These are phyloP conservation scores for Acanthamoeba castellanii DNA, from an alignment of 208 protist species.

Conservation along the genomic window DNA sequence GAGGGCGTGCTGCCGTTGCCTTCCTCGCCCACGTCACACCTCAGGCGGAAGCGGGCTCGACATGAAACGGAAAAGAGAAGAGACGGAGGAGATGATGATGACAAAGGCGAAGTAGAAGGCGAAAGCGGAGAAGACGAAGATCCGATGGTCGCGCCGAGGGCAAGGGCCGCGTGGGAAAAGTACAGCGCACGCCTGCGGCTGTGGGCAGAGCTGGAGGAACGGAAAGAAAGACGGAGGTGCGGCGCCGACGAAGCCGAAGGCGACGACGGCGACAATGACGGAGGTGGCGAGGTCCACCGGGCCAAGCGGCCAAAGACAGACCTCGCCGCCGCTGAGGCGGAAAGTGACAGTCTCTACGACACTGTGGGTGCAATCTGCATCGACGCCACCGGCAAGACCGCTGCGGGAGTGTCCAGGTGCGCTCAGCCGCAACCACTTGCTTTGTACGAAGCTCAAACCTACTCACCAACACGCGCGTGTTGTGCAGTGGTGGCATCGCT, in stretches of 20 bases:
- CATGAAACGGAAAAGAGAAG: no score
- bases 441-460: no score
- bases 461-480: no score
- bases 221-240: background rate
- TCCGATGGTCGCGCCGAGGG: background rate
- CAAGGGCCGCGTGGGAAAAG: background rate
- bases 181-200: background rate
- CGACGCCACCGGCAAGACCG: background rate
- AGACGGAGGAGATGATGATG: background rate
- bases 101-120: no score
- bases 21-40: background rate
- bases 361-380: slow-evolving; percentile 18
- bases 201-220: background rate
- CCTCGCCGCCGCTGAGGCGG: no score
- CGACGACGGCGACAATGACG: background rate
- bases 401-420: background rate
- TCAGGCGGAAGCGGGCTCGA: background rate
- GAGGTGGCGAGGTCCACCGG: no score
- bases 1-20: background rate
- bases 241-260: background rate
- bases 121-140: background rate
- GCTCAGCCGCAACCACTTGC: no score
- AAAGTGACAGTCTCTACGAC: background rate
- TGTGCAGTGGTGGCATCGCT: background rate
- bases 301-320: no score